A percentile compares a stretch with the other conserved stretches of the same genome.
Conservation (phyloP, 225 moss, liverwort and hornwort species). For the Takakia lepidozioides region DNA sequence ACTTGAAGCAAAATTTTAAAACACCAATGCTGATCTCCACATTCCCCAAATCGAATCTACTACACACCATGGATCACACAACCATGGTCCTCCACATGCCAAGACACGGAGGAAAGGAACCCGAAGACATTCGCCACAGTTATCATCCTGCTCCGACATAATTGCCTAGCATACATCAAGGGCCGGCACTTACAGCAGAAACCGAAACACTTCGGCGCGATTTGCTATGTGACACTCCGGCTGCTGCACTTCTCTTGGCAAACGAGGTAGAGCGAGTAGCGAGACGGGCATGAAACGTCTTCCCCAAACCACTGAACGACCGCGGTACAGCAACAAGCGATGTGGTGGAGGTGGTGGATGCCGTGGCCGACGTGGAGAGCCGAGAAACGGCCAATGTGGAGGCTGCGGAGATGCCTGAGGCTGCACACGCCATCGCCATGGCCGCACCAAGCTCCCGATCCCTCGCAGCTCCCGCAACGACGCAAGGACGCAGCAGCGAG, state of each 20-base stretch:
- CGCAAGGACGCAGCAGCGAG: too few relatives aligned
- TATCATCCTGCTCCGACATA: too few relatives aligned
- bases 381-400: too few relatives aligned
- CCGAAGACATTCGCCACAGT: too few relatives aligned
- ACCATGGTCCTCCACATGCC: too few relatives aligned
- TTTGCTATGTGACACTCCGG: constrained; percentile 8
- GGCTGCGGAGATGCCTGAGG: too few relatives aligned
- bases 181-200: constrained; percentile 8
- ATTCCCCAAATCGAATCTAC: not conserved
- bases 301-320: constrained; percentile 29
- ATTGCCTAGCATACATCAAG: not conserved
- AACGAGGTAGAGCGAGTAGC: constrained; percentile 18
- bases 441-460: too few relatives aligned
- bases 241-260: constrained; percentile 2
- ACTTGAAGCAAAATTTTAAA: not conserved
- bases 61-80: not conserved
- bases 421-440: too few relatives aligned
- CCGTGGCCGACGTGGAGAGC: too few relatives aligned
- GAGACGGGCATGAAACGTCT: constrained; percentile 34
- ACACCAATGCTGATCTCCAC: not conserved
- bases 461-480: too few relatives aligned
- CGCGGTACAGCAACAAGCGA: constrained; percentile 31
- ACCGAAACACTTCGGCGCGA: constrained; percentile 18
- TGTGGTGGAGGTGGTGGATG: too few relatives aligned
- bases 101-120: too few relatives aligned